These are phyloP conservation scores for Backusella circina DNA, from an alignment of 192 early-diverging fungal species.

Conservation along the genomic window DNA sequence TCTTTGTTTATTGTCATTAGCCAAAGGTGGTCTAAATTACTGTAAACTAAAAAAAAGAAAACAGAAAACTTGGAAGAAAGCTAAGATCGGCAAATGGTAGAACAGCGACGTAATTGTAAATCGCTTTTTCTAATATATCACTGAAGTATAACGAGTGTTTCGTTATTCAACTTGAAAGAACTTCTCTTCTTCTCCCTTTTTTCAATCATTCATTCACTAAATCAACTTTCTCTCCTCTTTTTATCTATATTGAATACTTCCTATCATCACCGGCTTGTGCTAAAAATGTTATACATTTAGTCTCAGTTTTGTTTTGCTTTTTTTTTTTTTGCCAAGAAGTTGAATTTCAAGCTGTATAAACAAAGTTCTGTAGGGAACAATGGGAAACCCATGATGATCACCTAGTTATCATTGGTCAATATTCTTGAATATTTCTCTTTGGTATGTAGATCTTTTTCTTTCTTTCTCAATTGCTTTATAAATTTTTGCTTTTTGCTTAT, in stretches of 20 bases:
- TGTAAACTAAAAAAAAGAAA: neutral
- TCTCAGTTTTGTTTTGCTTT: neutral
- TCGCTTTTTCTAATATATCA: neutral
- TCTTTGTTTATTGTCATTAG: neutral
- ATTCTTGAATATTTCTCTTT: neutral
- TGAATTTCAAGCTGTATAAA: neutral
- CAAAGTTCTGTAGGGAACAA: neutral
- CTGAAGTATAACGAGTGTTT: neutral
- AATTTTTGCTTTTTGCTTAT: neutral
- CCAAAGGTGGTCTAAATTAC: neutral
- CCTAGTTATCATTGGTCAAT: neutral
- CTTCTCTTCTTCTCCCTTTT: neutral
- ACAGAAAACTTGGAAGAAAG: neutral
- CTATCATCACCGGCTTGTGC: neutral
- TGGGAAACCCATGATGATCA: neutral
- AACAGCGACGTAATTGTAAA: neutral
- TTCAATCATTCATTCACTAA: neutral
- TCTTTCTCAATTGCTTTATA: neutral
- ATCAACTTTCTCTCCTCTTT: neutral
- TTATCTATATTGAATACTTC: neutral
- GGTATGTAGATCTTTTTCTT: neutral
- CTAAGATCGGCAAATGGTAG: neutral
- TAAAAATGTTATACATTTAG: neutral
- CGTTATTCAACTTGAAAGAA: neutral
- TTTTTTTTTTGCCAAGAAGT: neutral